Base-by-base conservation (phyloP, 768 basidiomycete species). In the Baorangia bicolor region DNA sequence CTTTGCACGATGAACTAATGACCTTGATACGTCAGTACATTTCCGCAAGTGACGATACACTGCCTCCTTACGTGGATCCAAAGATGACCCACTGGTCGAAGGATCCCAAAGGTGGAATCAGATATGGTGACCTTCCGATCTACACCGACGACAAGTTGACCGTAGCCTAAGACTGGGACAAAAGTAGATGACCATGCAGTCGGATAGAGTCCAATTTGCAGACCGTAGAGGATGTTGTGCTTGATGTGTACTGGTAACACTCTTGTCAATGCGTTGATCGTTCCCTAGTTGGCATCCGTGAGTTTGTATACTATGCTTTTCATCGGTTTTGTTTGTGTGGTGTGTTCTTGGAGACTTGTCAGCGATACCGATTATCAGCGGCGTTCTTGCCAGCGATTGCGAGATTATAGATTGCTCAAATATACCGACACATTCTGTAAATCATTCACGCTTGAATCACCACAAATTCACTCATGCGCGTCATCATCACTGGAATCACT, bases 111-210 rank as follows among this genome's bases (percentile, higher is more conserved):
- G 74, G 59, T 51, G 68, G 72, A 39, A 57, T 57, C 62, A 74
- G 41, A 67, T 74, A 59, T 58, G 74, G 59, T 45, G 73, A 78
- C 25, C 63, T 80, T 6, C 79, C 81, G 7, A 62, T 78, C 42
- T 81, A 78, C 63, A 56, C 53, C 27, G 74, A 79, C 46, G 64
- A 76, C 60, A 75, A 75, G 62, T 27, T 37, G 40, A 31, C 18
- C 25, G 40, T 37, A 21, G 61, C 38, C 16, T 64, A 37, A 49
- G 46, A 39, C 39, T 44, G 45, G 38, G 42, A 45, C 13, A 13
- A 23, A 10, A 33, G 37, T 20, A 18, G 33, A 48, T 28, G 38
- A 35, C 6, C 5, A 5, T 2, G 45, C 21, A 25, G 25, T 55
- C 51, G 63, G 57, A 55, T 5, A 38, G 56, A 37, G 41, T 64